Conservation (phyloP, 2,329 filamentous ascomycete genomes). For the Epicoccum sorghinum region DNA sequence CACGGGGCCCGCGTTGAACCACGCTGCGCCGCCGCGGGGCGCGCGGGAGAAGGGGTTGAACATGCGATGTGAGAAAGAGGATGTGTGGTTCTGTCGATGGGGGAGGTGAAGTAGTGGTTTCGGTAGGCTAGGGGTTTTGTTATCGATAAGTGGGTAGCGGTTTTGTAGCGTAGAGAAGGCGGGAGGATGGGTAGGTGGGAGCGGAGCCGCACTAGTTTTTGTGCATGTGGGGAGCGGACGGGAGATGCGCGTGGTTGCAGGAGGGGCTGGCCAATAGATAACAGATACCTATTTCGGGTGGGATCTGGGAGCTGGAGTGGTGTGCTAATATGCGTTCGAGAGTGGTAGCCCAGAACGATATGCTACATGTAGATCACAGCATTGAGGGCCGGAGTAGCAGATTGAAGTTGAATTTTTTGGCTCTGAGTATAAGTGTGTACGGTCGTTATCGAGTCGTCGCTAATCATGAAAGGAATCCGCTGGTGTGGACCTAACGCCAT, state of each 20-base stretch:
- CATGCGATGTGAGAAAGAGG: background rate
- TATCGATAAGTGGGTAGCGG: constrained; percentile 1
- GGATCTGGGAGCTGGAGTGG: too few relatives aligned
- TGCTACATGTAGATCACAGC: too few relatives aligned
- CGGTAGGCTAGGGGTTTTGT: background rate
- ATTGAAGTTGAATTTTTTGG: background rate
- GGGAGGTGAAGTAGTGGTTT: background rate
- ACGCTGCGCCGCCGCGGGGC: constrained; percentile 26
- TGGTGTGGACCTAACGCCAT: constrained; percentile 3
- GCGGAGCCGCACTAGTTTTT: constrained; percentile 5
- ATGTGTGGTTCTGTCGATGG: too few relatives aligned
- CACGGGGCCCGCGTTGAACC: constrained; percentile 31
- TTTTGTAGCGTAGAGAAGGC: too few relatives aligned
- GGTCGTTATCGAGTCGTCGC: background rate
- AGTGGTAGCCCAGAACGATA: too few relatives aligned
- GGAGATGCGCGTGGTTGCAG: too few relatives aligned
- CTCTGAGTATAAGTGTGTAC: constrained; percentile 2
- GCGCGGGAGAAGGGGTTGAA: constrained; percentile 30
- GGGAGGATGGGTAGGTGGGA: too few relatives aligned
- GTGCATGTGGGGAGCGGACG: background rate
- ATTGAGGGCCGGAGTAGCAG: too few relatives aligned
- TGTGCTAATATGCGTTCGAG: too few relatives aligned
- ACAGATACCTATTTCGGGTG: too few relatives aligned
- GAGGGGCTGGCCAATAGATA: too few relatives aligned
- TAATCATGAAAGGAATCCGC: background rate